A percentile compares a stretch with the other conserved stretches of the same genome.
These are phyloP conservation scores for Endotrypanum monterogeii DNA, from an alignment of 208 protist genomes.

Conservation along the genomic window DNA sequence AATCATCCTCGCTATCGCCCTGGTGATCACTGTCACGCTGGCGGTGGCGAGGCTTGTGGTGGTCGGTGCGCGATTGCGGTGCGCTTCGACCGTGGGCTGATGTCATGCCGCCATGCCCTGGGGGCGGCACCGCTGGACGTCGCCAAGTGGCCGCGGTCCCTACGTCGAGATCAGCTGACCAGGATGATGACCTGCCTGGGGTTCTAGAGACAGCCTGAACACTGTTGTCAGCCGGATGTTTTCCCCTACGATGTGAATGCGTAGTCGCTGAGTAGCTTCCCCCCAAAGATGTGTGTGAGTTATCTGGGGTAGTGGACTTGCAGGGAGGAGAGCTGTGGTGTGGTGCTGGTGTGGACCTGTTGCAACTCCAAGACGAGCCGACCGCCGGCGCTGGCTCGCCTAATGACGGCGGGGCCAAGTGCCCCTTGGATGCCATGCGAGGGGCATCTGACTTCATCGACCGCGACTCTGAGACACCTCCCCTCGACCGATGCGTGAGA, in stretches of 20 bases:
- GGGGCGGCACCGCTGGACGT: not conserved
- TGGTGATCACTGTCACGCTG: not conserved
- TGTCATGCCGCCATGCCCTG: too few relatives aligned
- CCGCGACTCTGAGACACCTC: not conserved
- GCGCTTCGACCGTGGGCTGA: not conserved
- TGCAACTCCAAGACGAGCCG: not conserved
- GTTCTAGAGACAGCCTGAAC: not conserved
- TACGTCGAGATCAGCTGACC: too few relatives aligned
- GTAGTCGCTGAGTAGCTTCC: not conserved
- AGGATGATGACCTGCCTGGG: not conserved
- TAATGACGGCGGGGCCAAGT: not conserved
- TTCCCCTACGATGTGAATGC: not conserved
- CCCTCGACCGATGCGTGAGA: constrained; percentile 4
- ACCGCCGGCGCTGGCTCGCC: not conserved
- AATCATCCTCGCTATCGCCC: not conserved
- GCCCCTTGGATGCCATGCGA: not conserved
- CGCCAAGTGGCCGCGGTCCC: not conserved
- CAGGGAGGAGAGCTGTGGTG: not conserved
- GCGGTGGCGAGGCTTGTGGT: not conserved
- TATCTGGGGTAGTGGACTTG: not conserved
- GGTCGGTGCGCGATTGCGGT: not conserved
- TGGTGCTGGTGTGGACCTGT: not conserved
- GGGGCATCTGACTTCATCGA: not conserved
- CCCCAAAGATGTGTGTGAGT: not conserved
- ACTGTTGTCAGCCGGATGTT: not conserved